phyloP scores from a whole-genome alignment of 2,329 filamentous ascomycete species.

The Rhynchosporium graminicola region DNA sequence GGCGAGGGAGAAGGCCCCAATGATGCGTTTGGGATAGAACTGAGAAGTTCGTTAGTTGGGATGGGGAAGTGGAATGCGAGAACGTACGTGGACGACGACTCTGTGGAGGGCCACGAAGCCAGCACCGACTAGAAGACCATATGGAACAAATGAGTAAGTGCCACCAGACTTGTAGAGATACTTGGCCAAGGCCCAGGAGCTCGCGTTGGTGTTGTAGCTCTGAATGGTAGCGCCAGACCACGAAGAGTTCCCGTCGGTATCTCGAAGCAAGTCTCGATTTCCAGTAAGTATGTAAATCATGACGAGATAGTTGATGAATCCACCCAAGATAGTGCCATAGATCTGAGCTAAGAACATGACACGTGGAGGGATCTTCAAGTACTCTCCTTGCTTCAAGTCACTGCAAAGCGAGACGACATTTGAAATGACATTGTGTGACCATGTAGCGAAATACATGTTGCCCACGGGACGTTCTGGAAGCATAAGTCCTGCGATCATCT shows the following conservation, averaged over 20 bases:
- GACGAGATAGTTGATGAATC: constrained; percentile 49
- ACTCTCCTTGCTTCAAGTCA: constrained; percentile 60
- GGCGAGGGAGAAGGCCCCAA: constrained; percentile 44
- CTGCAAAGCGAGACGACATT: constrained; percentile 53
- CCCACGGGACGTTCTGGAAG: constrained; percentile 45
- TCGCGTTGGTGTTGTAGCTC: constrained; percentile 48
- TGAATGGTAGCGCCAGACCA: constrained; percentile 53
- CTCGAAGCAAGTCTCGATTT: constrained; percentile 45
- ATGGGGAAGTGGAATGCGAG: background rate
- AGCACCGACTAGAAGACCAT: constrained; percentile 52
- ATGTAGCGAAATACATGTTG: constrained; percentile 53
- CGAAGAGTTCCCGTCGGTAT: constrained; percentile 47
- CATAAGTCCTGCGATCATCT: constrained; percentile 52
- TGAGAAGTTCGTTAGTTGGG: background rate
- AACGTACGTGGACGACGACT: constrained; percentile 45
- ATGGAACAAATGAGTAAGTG: constrained; percentile 50
- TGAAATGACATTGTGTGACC: constrained; percentile 58
- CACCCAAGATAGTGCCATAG: constrained; percentile 46
- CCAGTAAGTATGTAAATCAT: constrained; percentile 48
- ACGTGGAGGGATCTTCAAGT: constrained; percentile 52
- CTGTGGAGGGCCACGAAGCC: constrained; percentile 49
- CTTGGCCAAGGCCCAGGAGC: constrained; percentile 51
- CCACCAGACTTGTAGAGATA: constrained; percentile 52
- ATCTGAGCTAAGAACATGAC: constrained; percentile 49
- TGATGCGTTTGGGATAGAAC: constrained; percentile 49